Conservation (phyloP, 2,329 filamentous ascomycete genomes). For the Macrophomina phaseolina region DNA sequence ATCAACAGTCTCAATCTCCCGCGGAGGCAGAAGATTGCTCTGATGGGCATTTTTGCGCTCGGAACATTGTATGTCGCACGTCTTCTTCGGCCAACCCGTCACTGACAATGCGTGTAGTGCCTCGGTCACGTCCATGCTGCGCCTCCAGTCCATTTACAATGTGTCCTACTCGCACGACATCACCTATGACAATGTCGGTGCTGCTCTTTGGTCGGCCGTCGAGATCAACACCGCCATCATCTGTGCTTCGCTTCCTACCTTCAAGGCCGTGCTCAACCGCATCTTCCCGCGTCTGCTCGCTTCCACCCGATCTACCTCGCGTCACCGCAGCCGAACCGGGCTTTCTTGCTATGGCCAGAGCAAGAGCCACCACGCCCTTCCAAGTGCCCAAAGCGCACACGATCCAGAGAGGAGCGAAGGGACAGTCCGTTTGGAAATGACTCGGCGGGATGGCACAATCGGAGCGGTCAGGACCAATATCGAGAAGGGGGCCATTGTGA, state of each 20-base stretch:
- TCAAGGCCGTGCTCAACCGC: slow-evolving; percentile 12
- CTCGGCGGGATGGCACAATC: background rate
- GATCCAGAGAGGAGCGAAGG: background rate
- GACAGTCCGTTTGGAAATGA: slow-evolving; percentile 11
- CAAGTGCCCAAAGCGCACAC: background rate
- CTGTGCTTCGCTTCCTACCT: slow-evolving; percentile 37
- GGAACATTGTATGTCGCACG: slow-evolving; percentile 36
- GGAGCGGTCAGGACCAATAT: slow-evolving; percentile 2
- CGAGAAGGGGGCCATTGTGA: slow-evolving; percentile 2
- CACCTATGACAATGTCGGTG: slow-evolving; percentile 41
- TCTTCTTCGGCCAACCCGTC: background rate
- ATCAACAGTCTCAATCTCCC: slow-evolving; percentile 38
- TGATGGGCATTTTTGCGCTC: slow-evolving; percentile 43
- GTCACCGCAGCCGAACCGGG: slow-evolving; percentile 14
- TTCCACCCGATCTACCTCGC: background rate
- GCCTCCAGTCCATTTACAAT: slow-evolving; percentile 37
- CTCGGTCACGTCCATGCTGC: slow-evolving; percentile 41
- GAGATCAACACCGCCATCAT: slow-evolving; percentile 41
- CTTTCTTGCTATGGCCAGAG: background rate
- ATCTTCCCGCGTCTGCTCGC: slow-evolving; percentile 2
- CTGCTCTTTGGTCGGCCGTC: slow-evolving; percentile 39
- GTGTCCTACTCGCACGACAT: slow-evolving; percentile 41
- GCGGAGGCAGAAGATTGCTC: slow-evolving; percentile 36
- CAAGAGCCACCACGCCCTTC: slow-evolving; percentile 9
- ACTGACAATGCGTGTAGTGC: slow-evolving; percentile 33